These are phyloP conservation scores for Aspergillus sp. DNA, from an alignment of 2,329 filamentous ascomycete species.

Conservation along the genomic window DNA sequence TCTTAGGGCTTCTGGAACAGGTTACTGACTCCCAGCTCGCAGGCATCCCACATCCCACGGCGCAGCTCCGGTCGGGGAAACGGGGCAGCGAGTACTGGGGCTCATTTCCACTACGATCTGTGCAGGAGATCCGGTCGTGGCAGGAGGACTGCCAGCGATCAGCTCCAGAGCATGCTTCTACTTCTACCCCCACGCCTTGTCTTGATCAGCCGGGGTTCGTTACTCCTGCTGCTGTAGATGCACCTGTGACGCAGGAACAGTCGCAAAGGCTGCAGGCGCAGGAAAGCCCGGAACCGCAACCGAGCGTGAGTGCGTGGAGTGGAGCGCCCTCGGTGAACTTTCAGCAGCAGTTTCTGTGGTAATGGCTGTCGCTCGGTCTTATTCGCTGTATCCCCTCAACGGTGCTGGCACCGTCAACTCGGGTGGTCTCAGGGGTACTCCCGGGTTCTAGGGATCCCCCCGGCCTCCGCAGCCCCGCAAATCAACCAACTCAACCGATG, in stretches of 20 bases:
- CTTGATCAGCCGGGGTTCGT: neutral
- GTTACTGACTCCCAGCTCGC: constrained; percentile 34
- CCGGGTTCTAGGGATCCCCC: constrained; percentile 1
- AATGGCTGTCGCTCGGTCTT: neutral
- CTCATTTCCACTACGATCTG: constrained; percentile 34
- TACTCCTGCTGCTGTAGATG: neutral
- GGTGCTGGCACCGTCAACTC: neutral
- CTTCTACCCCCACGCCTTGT: neutral
- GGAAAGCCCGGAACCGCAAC: constrained; percentile 4
- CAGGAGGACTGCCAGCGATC: constrained; percentile 29
- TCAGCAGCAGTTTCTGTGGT: constrained; percentile 37
- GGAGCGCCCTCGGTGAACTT: constrained; percentile 32
- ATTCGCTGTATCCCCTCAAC: neutral
- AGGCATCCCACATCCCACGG: constrained; percentile 3
- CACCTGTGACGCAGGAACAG: neutral
- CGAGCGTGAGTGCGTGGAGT: constrained; percentile 26
- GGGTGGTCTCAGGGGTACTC: neutral
- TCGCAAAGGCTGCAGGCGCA: neutral
- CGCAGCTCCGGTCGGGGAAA: constrained; percentile 25
- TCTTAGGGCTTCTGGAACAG: constrained; percentile 39
- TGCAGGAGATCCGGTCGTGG: constrained; percentile 37
- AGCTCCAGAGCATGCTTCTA: neutral
- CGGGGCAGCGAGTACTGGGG: constrained; percentile 40
- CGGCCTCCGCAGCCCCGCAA: constrained; percentile 9
- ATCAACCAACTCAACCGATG: neutral